Evolutionary conservation across 192 early-diverging fungal species (phyloP).

Genomic region (Linnemannia zychae): DNA sequence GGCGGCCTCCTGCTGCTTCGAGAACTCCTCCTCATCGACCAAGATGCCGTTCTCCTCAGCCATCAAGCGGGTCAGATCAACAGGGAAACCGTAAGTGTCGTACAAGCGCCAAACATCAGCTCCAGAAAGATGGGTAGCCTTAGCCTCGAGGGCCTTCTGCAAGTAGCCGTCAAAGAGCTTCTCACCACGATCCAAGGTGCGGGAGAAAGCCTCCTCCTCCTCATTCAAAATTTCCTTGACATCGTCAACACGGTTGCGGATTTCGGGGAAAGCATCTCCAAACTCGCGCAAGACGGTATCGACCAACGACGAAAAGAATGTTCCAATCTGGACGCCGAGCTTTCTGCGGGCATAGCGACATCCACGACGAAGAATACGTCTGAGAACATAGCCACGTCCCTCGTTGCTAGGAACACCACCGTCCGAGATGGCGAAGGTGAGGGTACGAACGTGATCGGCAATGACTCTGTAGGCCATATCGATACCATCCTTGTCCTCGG

Average conservation of each 20-base stretch:
- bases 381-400: slow-evolving; percentile 97
- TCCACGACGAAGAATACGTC: slow-evolving; percentile 95
- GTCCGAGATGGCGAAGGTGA: slow-evolving; percentile 97
- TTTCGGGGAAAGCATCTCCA: slow-evolving; percentile 94
- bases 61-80: slow-evolving; percentile 97
- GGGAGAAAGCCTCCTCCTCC: slow-evolving; percentile 95
- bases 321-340: slow-evolving; percentile 90
- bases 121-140: slow-evolving; percentile 77
- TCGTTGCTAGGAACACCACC: slow-evolving; percentile 97
- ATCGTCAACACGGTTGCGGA: slow-evolving; percentile 77
- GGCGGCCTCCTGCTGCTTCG: slow-evolving; percentile 80
- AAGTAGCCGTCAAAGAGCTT: slow-evolving; percentile 90
- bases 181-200: slow-evolving; percentile 97
- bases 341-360: slow-evolving; percentile 94
- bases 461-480: slow-evolving; percentile 99
- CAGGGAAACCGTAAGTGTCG: slow-evolving; percentile 99
- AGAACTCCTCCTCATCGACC: slow-evolving; percentile 90
- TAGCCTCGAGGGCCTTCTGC: slow-evolving; percentile 73
- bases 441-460: slow-evolving; percentile 97
- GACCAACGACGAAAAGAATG: slow-evolving; percentile 94
- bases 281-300: slow-evolving; percentile 93
- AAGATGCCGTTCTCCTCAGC: slow-evolving; percentile 94
- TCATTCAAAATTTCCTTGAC: slow-evolving; percentile 97
- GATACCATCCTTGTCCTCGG: slow-evolving; percentile 92
- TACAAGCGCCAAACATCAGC: slow-evolving; percentile 97